These are phyloP conservation scores for Eucommia ulmoides DNA, from an alignment of 257 asterid genomes.

Conservation along the genomic window DNA sequence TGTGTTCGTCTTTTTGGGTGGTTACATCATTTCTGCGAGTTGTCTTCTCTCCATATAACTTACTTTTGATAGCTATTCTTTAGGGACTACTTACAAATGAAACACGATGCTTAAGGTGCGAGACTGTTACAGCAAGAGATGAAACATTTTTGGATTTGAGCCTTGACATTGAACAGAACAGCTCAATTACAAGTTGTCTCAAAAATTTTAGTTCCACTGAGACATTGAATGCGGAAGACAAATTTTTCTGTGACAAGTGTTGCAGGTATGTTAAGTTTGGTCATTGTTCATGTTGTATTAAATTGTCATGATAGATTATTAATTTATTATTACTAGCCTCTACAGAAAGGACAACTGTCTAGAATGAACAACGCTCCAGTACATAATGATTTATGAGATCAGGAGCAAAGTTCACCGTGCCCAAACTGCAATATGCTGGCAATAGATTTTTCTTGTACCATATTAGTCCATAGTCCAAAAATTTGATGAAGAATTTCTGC, in stretches of 20 bases:
- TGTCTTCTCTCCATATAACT: background rate
- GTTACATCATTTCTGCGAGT: background rate
- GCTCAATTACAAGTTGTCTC: background rate
- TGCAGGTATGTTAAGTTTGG: background rate
- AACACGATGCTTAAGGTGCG: background rate
- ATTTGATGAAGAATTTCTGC: too few species aligned
- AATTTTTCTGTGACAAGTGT: conserved; percentile 1
- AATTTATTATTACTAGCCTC: background rate
- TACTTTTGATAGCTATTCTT: background rate
- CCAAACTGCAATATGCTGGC: background rate
- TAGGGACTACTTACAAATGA: background rate
- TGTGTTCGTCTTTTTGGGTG: background rate
- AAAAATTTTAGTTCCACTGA: conserved; percentile 1
- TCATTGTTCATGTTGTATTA: background rate
- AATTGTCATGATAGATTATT: background rate
- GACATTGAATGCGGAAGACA: background rate
- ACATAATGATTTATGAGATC: background rate
- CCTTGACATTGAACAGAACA: background rate
- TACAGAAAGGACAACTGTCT: too few species aligned
- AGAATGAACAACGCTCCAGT: too few species aligned
- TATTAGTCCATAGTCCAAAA: too few species aligned
- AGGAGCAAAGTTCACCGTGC: background rate
- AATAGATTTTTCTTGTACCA: background rate
- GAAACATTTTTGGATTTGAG: background rate
- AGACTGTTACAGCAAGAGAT: conserved; percentile 1